Evolutionary conservation across 768 basidiomycete species (phyloP), one percentile per base, ranked within the genome.

Genomic region (Pulveroboletus sp.): DNA sequence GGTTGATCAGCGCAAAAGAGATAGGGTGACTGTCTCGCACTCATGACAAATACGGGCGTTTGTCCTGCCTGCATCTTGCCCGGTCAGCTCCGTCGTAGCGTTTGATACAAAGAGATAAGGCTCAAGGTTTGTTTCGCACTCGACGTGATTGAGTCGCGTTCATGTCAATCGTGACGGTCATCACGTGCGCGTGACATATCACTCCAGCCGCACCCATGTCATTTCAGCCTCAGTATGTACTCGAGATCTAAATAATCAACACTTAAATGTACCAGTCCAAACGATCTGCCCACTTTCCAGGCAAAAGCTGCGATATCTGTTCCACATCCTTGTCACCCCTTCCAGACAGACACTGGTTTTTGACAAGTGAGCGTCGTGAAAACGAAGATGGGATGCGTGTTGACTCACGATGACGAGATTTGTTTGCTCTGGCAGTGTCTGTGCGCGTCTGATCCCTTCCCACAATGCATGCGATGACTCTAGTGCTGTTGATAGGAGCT

Each of bases 291-390:
- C 94, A 97, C 70, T 95, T 89, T 49, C 79, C 79, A 10, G 95
- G 95, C 47, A 99, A 75, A 36, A 97, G 73, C 60, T 94, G 73
- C n/a, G 88, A 93, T 50, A 99, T 93, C 63, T 98, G 89, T 57
- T 95, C 89, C 3, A 99, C 96, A 63, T 99, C 95, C 70, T 98
- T 98, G 70, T 98, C 93, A n/a, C 96, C 96, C 55, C 95, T 83
- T 43, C 95, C 95, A 47, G 91, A 94, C 45, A 97, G 73, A 62
- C 93, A 96, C 90, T 94, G 51, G 21, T 21, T 38, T 15, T 21
- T 21, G 21, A 8, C 15, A 4, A 17, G 21, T 37, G 3, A 15
- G 14, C 27, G 51, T 27, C 52, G 42, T 39, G 21, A 36, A 17
- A n/a, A 21, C 21, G 21, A 21, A 21, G 21, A 2, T 21, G 21